Evolutionary conservation across 352 stramenopile species (phyloP), one percentile per base, ranked within the genome.

Genomic region (Pythium apleroticum): DNA sequence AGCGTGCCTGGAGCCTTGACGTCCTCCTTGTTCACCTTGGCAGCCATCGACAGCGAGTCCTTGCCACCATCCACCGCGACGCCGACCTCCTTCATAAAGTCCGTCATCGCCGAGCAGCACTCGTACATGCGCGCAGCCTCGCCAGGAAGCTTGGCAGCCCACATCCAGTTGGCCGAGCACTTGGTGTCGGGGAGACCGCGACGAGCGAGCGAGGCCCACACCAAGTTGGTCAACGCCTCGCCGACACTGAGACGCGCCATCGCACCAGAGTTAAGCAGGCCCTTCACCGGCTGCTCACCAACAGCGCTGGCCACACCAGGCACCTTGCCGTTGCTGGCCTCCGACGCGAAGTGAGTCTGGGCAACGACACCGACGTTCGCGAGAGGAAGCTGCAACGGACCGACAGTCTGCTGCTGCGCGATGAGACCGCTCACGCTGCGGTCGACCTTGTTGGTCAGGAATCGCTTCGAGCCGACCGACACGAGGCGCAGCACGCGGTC

Each of bases 161-260:
- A 99, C 97, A 99, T 99, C 97, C 97, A 99, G 83, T 99, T 99
- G 43, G 93, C 96, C 67, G 92, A 98, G 54, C 94, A 96, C 81
- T 99, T 99, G 78, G 98, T 97, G 75, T 99, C 96, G 30, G 95
- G 79, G n/a, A 99, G 86, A 11, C 86, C 89, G 27, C 91, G 96
- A 66, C 96, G 89, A 6, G 74, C 72, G 12, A 96, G 79, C 61
- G 87, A 91, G 0, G 97, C 98, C 90, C 96, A 99, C 69, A 99
- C 96, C 45, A 99, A 77, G 84, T 99, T 99, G 3, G 97, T 99
- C 55, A 99, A 86, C 46, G 97, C 93, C 75, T 99, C 98, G 24
- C 94, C 97, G 14, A 99, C 95, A 63, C 86, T 98, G 84, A 99
- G 83, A 22, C 90, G 86, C 55, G 97, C 98, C 97, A 99, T 99